Base-by-base conservation (phyloP, 108 stramenopile genomes). In the Cyclostephanos invisitatus region DNA sequence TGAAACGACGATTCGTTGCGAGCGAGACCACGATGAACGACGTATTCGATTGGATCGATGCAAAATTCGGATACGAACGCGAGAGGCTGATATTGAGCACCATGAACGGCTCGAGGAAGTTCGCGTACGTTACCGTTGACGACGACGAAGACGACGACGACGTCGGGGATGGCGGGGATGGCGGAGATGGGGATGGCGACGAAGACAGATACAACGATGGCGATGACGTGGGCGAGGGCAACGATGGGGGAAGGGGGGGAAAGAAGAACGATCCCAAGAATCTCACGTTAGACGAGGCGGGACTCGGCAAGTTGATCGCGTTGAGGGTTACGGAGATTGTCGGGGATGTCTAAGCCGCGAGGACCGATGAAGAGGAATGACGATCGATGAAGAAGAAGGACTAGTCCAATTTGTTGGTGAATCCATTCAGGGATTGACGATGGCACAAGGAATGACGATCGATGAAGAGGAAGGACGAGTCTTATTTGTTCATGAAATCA, bases 11-110 rank as follows among this genome's bases (percentile, higher is more conserved):
- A 12, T 94, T 94, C 72, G 24, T 42, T 12, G 78, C 76, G 15
- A 35, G 78, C 11, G 82, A 81, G 11, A 75, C 80, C 7, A 54
- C 66, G n/a, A 53, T 94, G 64, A 77, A 67, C 53, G 76, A 75
- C 32, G 65, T 94, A 9, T 90, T 91, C 56, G 86, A 94, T 66
- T 94, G 93, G 93, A 87, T 91, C 12, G 93, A 94, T 72, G 90
- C 75, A 3, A 72, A 77, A 63, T 84, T 77, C 70, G 81, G 86
- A 42, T 67, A 89, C 54, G 93, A 91, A 67, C 75, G 93, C 15
- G 93, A 94, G 70, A 90, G 63, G 46, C 75, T 94, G 11, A 62
- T 74, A 7, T 65, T 94, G 61, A 90, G 82, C 9, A 89, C 89
- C 1, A 81, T 91, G 87, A 91, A 91, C 63, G 93, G 90, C 17